phyloP scores from a whole-genome alignment of 257 asterid genomes.

The Echites panduratus region DNA sequence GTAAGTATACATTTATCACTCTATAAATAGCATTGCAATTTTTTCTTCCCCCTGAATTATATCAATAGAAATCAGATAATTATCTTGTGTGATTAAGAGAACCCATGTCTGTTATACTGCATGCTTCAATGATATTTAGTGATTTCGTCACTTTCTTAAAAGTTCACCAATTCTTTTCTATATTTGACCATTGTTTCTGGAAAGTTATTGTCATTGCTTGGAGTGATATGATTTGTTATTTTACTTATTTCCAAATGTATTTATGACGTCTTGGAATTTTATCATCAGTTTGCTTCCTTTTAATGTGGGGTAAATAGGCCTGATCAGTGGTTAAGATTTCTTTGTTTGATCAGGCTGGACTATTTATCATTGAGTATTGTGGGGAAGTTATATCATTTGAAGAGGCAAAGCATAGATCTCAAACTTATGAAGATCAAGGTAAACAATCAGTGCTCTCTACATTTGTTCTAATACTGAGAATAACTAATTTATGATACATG shows the following conservation, averaged over 20 bases:
- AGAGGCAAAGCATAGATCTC: conserved; percentile 62
- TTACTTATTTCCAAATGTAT: not conserved
- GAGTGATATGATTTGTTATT: not conserved
- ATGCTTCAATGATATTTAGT: not conserved
- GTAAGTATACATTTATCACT: not conserved
- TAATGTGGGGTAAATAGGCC: not conserved
- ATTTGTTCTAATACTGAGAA: conserved; percentile 15
- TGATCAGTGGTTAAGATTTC: conserved; percentile 1
- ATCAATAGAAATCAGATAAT: not conserved
- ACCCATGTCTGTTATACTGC: not conserved
- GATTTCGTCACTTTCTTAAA: not conserved
- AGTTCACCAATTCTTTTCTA: not conserved
- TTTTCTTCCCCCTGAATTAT: not conserved
- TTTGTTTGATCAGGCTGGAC: conserved; percentile 63
- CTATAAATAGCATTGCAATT: not conserved
- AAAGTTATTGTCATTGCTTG: not conserved
- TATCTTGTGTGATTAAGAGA: not conserved
- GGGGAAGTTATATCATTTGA: conserved; percentile 87
- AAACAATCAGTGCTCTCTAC: conserved; percentile 20
- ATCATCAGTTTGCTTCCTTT: not conserved
- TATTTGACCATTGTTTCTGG: not conserved
- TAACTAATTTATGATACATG: conserved; percentile 16
- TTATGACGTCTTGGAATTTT: not conserved
- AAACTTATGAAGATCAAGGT: conserved; percentile 76
- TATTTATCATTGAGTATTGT: conserved; percentile 77